phyloP scores from a whole-genome alignment of 2,329 filamentous ascomycete genomes.

The Sporothrix mexicana region DNA sequence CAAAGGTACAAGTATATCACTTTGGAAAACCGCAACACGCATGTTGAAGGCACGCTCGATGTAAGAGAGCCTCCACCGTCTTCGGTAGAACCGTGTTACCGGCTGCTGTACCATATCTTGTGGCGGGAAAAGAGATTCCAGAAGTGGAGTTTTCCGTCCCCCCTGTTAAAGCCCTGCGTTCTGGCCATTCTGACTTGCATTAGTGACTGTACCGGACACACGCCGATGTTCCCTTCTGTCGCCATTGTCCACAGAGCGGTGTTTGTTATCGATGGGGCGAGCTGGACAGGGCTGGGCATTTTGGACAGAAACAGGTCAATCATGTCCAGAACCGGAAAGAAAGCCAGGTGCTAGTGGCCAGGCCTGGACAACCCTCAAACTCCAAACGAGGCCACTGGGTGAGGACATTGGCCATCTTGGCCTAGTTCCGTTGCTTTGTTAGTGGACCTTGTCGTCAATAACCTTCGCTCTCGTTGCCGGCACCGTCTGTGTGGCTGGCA shows the following conservation, averaged over 20 bases:
- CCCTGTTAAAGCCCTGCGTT: not conserved
- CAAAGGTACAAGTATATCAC: not conserved
- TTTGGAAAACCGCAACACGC: not conserved
- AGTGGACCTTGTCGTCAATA: constrained; percentile 3
- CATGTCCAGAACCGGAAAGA: constrained; percentile 10
- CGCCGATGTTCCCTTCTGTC: constrained; percentile 7
- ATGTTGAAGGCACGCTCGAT: not conserved
- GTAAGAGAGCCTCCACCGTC: not conserved
- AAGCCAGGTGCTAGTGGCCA: constrained; percentile 12
- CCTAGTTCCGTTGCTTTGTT: not conserved
- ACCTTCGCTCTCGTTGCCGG: not conserved
- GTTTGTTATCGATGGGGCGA: not conserved
- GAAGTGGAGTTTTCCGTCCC: not conserved
- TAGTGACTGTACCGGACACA: not conserved
- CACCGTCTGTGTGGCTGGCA: constrained; percentile 1
- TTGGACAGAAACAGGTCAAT: not conserved
- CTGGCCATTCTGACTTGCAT: constrained; percentile 23
- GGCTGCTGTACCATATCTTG: not conserved
- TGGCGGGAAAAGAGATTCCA: constrained; percentile 9
- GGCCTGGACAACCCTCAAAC: constrained; percentile 9
- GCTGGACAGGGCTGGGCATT: constrained; percentile 6
- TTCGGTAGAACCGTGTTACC: not conserved
- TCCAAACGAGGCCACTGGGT: not conserved
- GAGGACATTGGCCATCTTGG: not conserved
- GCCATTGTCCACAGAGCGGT: constrained; percentile 4